Evolutionary conservation across 495 filamentous ascomycete genomes (phyloP), one percentile per base, ranked within the genome.

Genomic region (Annulohypoxylon bovei): DNA sequence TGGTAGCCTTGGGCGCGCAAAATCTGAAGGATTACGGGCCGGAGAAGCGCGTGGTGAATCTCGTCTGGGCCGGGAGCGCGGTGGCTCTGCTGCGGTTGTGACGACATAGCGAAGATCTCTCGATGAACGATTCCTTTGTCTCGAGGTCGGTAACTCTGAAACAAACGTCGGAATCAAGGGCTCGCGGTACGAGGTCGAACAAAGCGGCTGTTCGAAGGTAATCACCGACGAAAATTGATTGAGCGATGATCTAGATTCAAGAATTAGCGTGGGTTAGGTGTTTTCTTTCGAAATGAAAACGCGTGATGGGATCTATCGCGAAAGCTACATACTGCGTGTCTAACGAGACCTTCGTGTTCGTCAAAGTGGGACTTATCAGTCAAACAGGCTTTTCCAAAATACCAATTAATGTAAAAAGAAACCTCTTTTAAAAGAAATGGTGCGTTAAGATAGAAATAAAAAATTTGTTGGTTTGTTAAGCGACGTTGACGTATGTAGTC

Each of bases 1-100:
- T 94, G 90, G 78, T 93, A 97, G 80, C 94, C 94, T 32, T 91
- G 86, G 30, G 93, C 92, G 72, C 94, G 92, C 32, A 97, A 87
- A 74, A 95, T 94, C 69, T 95, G 92, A 60, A 97, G 87, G 61
- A 96, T 86, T 30, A 88, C 88, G 1, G 93, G 94, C 22, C 92
- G 90, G 23, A 97, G 86, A 70, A 97, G 89, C 33, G 92, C 86
- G 77, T 89, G 88, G 49, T 71, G 62, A 8, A 74, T 59, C 14
- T 71, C 62, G 33, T 55, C 65, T 1, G 71, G 39, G 18, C 57
- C 68, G 12, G 59, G 37, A 5, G 28, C 2, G 33, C 20, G 52
- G 18, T 30, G 14, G 5, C 9, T 5, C 14, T 65, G 62, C 56
- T 66, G 58, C 0, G 35, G 2, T 1, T 59, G 42, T 11, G 56